Evolutionary conservation across 257 asterid species (phyloP), one percentile per base, ranked within the genome.

Genomic region (Apocynum venetum): DNA sequence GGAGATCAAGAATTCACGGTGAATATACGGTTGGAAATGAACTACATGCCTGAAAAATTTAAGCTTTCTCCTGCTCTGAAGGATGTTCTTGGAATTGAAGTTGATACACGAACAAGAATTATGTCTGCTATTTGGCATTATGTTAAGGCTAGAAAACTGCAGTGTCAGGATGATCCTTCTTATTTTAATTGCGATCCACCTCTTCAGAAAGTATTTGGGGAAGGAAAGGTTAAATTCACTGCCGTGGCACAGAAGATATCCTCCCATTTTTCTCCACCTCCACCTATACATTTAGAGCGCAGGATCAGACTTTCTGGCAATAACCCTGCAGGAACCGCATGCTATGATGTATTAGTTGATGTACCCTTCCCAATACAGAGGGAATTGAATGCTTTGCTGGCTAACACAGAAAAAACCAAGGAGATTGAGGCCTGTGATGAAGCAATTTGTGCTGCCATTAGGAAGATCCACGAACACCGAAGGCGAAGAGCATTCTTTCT

Each of bases 401-500:
- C 93, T 69, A 89, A 88, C 73, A 89, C 97, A 35, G 99, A 93
- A 78, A 96, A 92, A 79, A 89, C 91, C 31, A 93, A 93, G 82
- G 99, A 96, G 93, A 88, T 93, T 17, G 97, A 93, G 78, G 85
- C 95, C 53, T 93, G 99, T 77, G 98, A 96, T 83, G 97, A 96
- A 85, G 93, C 98, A 65, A 93, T 96, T 81, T 90, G 92, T 88
- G 77, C 89, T 72, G 97, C 97, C 56, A 90, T 93, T 77, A 89
- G 97, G 85, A 96, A 96, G 89, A 93, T 96, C 70, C 98, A 91
- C 5, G 98, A 96, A 87, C 99, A 96, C 82, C 84, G 97, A 17
- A 85, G 89, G 78, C 89, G 98, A 81, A 86, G 99, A 83, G 97
- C 97, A 0, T 96, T 96, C 84, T 93, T 96, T 85, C 99, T 96